Evolutionary conservation across 768 basidiomycete genomes (phyloP), one percentile per base, ranked within the genome.

Genomic region (Psilocybe tampanensis): DNA sequence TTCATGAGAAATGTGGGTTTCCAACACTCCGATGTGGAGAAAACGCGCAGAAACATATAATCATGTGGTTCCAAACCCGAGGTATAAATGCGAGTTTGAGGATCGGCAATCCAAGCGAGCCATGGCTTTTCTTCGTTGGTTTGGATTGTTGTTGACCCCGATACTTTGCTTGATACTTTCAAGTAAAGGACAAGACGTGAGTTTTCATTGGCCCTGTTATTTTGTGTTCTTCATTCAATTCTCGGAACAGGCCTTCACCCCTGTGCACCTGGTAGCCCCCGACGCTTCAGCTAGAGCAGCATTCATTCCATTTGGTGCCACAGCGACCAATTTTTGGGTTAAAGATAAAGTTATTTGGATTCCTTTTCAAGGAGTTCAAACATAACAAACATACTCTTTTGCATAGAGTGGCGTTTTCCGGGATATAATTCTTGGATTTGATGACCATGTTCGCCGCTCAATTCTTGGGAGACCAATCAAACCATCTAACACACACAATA

Each of bases 361-460:
- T 29, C 19, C 12, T 36, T n/a, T n/a, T 49, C 11, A 11, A 17
- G 12, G 12, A 24, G 15, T 23, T 3, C 13, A 23, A 11, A 34
- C 15, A 12, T 24, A n/a, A n/a, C 18, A n/a, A 23, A 24, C 9
- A 19, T 21, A 3, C 29, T 29, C n/a, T 32, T 8, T 42, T 43
- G 9, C 13, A 42, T 45, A 74, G 73, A 52, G 66, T 54, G 77
- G 77, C 9, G 67, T 63, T 8, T 76, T 78, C 56, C 68, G 78
- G 32, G 81, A 83, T 64, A 72, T 83, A 19, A 65, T 80, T 8
- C 70, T 82, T 3, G 81, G 80, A 0, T 82, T 71, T 58, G 80
- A 82, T 63, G 69, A 80, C 60, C 70, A 73, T 59, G 73, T 74
- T 42, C 19, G 69, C 62, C 51, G 15, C 32, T 24, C 32, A 21